Base-by-base conservation (phyloP, 192 early-diverging fungal genomes). In the Gamsiella multidivaricata region DNA sequence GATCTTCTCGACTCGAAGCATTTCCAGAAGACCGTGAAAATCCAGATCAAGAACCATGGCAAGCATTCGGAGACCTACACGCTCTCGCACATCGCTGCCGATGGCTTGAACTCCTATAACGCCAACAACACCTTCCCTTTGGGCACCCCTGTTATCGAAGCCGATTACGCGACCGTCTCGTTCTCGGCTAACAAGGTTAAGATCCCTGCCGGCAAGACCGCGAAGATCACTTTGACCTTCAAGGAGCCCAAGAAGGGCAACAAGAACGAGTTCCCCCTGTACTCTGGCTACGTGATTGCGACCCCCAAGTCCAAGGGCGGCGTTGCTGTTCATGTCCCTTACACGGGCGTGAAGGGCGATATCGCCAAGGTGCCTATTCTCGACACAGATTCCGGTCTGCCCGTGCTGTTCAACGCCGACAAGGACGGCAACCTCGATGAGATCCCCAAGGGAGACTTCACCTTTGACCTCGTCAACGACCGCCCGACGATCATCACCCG, bases 271-370 rank as follows among this genome's bases (percentile, higher is more conserved):
- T 83, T 61, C 58, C 74, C 70, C 10, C 46, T 83, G 12, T 87
- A 83, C 65, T 81, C 84, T 66, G 85, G 85, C 4, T 87, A 55
- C 22, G 52, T 87, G n/a, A 31, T 67, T 20, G 52, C 81, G n/a
- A 54, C 57, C 18, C 66, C 85, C 31, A 36, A 42, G 18, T 51
- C 65, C 23, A 34, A 69, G 57, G 53, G 53, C 22, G 36, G 23
- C 14, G 18, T 46, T n/a, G 61, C 75, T 32, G 55, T 85, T 33
- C 63, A 69, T 28, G 62, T 85, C 22, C 84, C 84, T 39, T 85
- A 85, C 67, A 54, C 78, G 29, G 84, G 84, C 47, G 37, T 85
- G 23, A 65, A 69, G 42, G 82, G 57, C 47, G 69, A 81, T 37
- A 58, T 81, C 11, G 33, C 59, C 41, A 63, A 81, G 10, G 57